Evolutionary conservation across 306 rosid genomes (phyloP).

Genomic region (Glycine latifolia): DNA sequence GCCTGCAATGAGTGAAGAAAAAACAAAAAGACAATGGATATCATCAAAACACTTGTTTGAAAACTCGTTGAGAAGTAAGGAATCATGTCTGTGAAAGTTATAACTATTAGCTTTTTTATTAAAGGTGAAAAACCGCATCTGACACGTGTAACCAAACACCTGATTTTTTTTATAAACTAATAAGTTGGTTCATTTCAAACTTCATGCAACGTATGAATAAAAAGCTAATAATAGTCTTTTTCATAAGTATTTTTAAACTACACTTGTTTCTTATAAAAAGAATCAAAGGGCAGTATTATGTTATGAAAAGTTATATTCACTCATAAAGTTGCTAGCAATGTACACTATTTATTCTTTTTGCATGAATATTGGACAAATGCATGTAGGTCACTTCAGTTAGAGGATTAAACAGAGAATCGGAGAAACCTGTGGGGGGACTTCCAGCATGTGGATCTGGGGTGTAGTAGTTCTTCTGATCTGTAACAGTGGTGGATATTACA

Average conservation of each 20-base stretch:
- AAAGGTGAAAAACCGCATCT: not conserved
- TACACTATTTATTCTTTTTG: not conserved
- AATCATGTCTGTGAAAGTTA: not conserved
- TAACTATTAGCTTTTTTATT: not conserved
- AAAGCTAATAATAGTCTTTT: not conserved
- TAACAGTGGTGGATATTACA: constrained; percentile 59
- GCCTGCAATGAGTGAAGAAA: constrained; percentile 42
- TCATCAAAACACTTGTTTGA: not conserved
- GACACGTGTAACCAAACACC: too few relatives aligned
- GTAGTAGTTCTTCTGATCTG: constrained; percentile 78
- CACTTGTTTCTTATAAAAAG: too few relatives aligned
- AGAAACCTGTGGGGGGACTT: constrained; percentile 65
- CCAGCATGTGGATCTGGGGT: constrained; percentile 68
- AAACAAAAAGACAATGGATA: not conserved
- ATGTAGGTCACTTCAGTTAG: constrained; percentile 11
- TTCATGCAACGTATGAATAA: not conserved
- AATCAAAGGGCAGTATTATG: too few relatives aligned
- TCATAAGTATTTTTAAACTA: too few relatives aligned
- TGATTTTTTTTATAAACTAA: not conserved
- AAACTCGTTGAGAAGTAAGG: too few relatives aligned
- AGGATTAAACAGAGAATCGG: constrained; percentile 47
- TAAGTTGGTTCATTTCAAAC: not conserved
- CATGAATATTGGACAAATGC: not conserved
- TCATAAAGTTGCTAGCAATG: not conserved
- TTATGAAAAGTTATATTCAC: not conserved